These are phyloP conservation scores for Polygonum maritimum DNA, from an alignment of 148 eudicot species.

Conservation along the genomic window DNA sequence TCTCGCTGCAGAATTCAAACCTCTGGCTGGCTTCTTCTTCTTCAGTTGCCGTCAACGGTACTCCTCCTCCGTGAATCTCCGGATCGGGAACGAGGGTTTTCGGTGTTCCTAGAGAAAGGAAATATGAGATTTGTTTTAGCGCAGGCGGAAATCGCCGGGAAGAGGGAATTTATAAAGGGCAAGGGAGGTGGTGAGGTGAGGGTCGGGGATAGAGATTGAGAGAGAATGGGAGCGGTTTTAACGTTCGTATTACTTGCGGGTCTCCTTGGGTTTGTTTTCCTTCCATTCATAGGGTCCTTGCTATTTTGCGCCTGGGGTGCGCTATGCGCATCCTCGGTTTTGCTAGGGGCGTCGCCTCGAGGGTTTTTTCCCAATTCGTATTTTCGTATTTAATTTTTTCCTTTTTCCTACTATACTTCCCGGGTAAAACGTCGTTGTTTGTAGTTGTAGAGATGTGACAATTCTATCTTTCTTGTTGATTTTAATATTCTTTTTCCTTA, in stretches of 20 bases:
- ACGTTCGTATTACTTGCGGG: constrained; percentile 11
- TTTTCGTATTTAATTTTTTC: not conserved
- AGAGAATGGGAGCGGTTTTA: constrained; percentile 7
- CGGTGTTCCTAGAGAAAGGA: not conserved
- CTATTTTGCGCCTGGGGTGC: not conserved
- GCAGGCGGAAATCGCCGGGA: not conserved
- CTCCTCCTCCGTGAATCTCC: not conserved
- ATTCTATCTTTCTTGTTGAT: not conserved
- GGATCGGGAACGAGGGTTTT: not conserved
- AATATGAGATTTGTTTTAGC: not conserved
- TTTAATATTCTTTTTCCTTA: not conserved
- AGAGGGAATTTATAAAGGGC: not conserved
- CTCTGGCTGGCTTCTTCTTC: not conserved
- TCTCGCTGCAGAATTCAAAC: not conserved
- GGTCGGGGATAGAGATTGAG: not conserved
- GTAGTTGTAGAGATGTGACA: not conserved
- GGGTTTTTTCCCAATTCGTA: not conserved
- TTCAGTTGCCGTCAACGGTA: not conserved
- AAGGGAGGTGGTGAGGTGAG: not conserved
- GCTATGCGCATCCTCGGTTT: not conserved
- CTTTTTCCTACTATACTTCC: not conserved
- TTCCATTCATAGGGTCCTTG: not conserved
- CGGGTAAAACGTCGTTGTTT: constrained; percentile 1
- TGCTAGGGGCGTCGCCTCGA: not conserved
- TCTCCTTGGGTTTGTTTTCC: constrained; percentile 4